These are phyloP conservation scores for Ganoderma meredithae DNA, from an alignment of 1,284 basidiomycete genomes.

Conservation along the genomic window DNA sequence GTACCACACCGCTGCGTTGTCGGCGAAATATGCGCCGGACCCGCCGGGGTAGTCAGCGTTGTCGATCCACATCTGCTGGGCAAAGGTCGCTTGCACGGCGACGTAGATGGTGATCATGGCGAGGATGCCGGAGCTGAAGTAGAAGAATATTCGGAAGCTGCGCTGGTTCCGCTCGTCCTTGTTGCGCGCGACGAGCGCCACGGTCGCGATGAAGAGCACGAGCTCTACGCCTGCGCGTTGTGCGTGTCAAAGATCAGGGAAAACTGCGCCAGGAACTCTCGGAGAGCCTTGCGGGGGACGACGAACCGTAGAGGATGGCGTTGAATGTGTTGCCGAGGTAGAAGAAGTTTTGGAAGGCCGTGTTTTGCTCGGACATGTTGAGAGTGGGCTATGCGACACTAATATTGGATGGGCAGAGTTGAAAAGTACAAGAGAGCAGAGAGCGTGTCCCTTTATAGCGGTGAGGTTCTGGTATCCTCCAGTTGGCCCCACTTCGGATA, in stretches of 20 bases:
- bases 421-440: neutral
- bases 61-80: slow-evolving; percentile 31
- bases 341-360: slow-evolving; percentile 8
- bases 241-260: neutral
- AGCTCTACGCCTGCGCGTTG: neutral
- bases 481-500: neutral
- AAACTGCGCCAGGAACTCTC: too few relatives aligned
- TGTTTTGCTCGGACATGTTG: neutral
- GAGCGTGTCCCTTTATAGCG: neutral
- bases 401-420: neutral
- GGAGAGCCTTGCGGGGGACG: too few relatives aligned
- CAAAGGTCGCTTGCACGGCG: slow-evolving; percentile 26
- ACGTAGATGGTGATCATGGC: slow-evolving; percentile 28
- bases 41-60: slow-evolving; percentile 31
- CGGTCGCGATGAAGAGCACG: neutral
- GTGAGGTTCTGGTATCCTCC: neutral
- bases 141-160: neutral
- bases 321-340: slow-evolving; percentile 1
- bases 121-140: slow-evolving; percentile 26
- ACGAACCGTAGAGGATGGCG: slow-evolving; percentile 11
- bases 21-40: slow-evolving; percentile 18
- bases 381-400: neutral
- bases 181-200: neutral
- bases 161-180: neutral
- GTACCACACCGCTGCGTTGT: slow-evolving; percentile 30